Percentiles rank a stretch among this genome's conserved stretches.
These are phyloP conservation scores for Diversispora eburnea DNA, from an alignment of 192 early-diverging fungal species.

Conservation along the genomic window DNA sequence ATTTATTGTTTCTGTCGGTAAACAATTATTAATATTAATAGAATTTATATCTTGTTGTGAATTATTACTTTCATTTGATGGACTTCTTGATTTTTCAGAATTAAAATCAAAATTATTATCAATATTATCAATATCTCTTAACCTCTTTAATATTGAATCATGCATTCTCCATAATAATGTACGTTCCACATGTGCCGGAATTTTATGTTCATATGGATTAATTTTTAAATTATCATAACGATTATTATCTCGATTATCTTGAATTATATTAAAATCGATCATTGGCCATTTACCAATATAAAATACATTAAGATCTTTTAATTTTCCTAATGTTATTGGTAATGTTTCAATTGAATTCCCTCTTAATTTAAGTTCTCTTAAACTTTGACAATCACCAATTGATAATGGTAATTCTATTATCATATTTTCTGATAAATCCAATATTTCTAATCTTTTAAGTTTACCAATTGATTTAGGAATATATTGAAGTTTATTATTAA, in stretches of 20 bases:
- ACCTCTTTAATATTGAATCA: slow-evolving; percentile 41
- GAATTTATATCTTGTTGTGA: slow-evolving; percentile 11
- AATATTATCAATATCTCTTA: slow-evolving; percentile 44
- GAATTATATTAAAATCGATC: slow-evolving; percentile 37
- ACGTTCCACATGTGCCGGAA: slow-evolving; percentile 43
- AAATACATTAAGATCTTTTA: slow-evolving; percentile 40
- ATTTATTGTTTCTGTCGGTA: slow-evolving; percentile 2
- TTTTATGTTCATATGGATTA: slow-evolving; percentile 37
- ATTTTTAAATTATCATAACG: slow-evolving; percentile 32
- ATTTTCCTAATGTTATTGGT: slow-evolving; percentile 36
- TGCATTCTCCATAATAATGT: slow-evolving; percentile 46
- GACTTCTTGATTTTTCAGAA: slow-evolving; percentile 28
- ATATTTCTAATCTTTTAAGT: slow-evolving; percentile 33
- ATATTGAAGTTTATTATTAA: slow-evolving; percentile 48
- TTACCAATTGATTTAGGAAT: slow-evolving; percentile 49
- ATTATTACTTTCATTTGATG: slow-evolving; percentile 17
- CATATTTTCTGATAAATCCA: slow-evolving; percentile 39
- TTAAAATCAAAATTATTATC: slow-evolving; percentile 36
- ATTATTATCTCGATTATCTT: slow-evolving; percentile 32
- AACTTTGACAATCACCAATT: slow-evolving; percentile 34
- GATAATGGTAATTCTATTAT: slow-evolving; percentile 36
- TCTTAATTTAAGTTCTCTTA: slow-evolving; percentile 36
- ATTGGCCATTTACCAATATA: slow-evolving; percentile 46
- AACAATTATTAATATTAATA: too few species aligned
- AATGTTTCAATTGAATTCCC: slow-evolving; percentile 41